A percentile compares a stretch with the other conserved stretches of the same genome.
Conservation (phyloP, 169 alveolate genomes). For the Cytauxzoon felis region DNA sequence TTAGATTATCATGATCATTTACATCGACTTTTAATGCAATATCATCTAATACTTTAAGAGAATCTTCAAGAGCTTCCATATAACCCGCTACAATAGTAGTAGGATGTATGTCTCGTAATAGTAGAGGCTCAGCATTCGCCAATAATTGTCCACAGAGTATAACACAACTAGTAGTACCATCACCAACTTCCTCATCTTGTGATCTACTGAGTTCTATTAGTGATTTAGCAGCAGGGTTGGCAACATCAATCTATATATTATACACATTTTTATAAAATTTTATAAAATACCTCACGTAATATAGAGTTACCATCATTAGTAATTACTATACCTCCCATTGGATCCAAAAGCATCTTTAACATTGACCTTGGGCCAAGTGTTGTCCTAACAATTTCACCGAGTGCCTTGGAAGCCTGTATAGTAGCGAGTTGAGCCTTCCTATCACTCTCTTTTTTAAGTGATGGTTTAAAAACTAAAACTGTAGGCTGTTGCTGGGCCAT, state of each 20-base stretch:
- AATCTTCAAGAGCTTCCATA: conserved; percentile 90
- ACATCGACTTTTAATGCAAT: conserved; percentile 85
- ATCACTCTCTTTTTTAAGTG: conserved; percentile 79
- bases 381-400: conserved; percentile 94
- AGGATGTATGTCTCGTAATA: conserved; percentile 92
- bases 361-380: conserved; percentile 98
- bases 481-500: conserved; percentile 45
- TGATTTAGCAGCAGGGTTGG: conserved; percentile 98
- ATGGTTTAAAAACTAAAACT: conserved; percentile 79
- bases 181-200: conserved; percentile 99
- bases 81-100: conserved; percentile 91
- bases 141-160: conserved; percentile 96
- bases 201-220: conserved; percentile 96
- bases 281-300: conserved; percentile 85
- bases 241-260: conserved; percentile 86
- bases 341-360: conserved; percentile 98
- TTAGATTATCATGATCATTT: conserved; percentile 79
- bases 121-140: conserved; percentile 91
- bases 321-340: conserved; percentile 99
- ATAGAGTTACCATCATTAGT: conserved; percentile 98
- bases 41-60: conserved; percentile 80
- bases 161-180: conserved; percentile 97
- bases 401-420: conserved; percentile 93
- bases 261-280: not conserved
- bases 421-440: conserved; percentile 81